These are phyloP conservation scores for Colletotrichum spinosum DNA, from an alignment of 2,329 filamentous ascomycete genomes.

Conservation along the genomic window DNA sequence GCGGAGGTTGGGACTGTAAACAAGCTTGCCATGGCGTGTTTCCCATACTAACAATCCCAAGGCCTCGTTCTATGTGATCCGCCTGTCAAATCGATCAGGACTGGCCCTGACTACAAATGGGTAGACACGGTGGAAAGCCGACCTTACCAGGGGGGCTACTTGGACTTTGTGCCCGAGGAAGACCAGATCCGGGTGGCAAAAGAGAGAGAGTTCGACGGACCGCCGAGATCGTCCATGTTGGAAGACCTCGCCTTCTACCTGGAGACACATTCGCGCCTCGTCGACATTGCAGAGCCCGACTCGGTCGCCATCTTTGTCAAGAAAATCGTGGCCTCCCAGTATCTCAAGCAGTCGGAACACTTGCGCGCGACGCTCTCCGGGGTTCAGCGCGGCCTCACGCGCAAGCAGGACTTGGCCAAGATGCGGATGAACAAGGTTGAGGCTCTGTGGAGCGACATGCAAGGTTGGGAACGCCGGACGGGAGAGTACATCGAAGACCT, in stretches of 20 bases:
- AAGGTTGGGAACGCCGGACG: slow-evolving; percentile 42
- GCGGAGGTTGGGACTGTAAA: slow-evolving; percentile 41
- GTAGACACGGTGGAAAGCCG: slow-evolving; percentile 34
- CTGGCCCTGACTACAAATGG: slow-evolving; percentile 37
- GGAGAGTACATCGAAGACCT: slow-evolving; percentile 43
- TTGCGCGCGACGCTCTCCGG: slow-evolving; percentile 39
- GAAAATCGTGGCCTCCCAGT: slow-evolving; percentile 43
- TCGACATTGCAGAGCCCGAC: slow-evolving; percentile 28
- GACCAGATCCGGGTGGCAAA: slow-evolving; percentile 31
- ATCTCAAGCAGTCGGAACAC: slow-evolving; percentile 40
- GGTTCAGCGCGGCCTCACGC: slow-evolving; percentile 41
- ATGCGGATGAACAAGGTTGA: slow-evolving; percentile 40
- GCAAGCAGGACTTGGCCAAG: slow-evolving; percentile 41
- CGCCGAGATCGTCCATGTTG: slow-evolving; percentile 39
- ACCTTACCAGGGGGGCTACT: slow-evolving; percentile 42
- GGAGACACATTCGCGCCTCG: slow-evolving; percentile 34
- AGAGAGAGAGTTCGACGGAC: slow-evolving; percentile 31
- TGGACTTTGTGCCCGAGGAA: slow-evolving; percentile 41
- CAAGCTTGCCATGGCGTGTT: background rate
- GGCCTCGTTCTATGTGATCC: slow-evolving; percentile 42
- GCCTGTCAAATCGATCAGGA: slow-evolving; percentile 38
- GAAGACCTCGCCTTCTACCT: slow-evolving; percentile 43
- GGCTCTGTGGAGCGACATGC: slow-evolving; percentile 43
- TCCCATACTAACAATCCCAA: slow-evolving; percentile 2
- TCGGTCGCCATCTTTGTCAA: slow-evolving; percentile 38